Evolutionary conservation across 1,139 yeast species (phyloP), one percentile per base, ranked within the genome.

Genomic region (Komagataea norvegica): DNA sequence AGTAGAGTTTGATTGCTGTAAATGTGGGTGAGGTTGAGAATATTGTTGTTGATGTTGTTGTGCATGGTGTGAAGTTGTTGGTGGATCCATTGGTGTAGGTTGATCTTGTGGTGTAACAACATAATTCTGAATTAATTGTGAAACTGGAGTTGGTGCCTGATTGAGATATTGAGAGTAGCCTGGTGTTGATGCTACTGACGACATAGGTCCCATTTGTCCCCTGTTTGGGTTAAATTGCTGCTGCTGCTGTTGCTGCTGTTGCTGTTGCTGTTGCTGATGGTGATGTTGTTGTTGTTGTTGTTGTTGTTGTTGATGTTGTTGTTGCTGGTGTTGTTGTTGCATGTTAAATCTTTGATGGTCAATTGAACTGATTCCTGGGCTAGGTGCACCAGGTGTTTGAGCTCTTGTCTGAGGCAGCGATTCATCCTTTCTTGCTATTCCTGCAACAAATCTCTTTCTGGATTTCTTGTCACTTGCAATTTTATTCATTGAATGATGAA

Each of bases 391-490:
- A 9, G 42, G 43, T 1, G 43, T 26, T 15, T 24, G 31, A 5
- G 22, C 29, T 14, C 39, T 27, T 8, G 34, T 33, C n/a, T 28
- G 37, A n/a, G 41, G 41, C 13, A 23, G 17, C 4, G 40, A 33
- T 15, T 32, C 36, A 25, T 33, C 36, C 7, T 36, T 40, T 33
- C 42, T 51, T 6, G 44, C 46, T 24, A 53, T 31, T 15, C 46
- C 29, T 8, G 31, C n/a, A 5, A 50, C 44, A n/a, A 53, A 25
- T 22, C 44, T 42, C 26, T 38, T 51, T 34, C 56, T 45, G 13
- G 47, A 41, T n/a, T 43, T 47, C 3, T 38, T 16, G 23, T 53
- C 54, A 4, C 37, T 42, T 1, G 44, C 51, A 25, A 51, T 37
- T 22, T 43, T 44, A 8, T 45, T 42, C 13, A 53, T 26, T 6